Base-by-base conservation (phyloP, 192 early-diverging fungal species). In the Backusella macrospora region DNA sequence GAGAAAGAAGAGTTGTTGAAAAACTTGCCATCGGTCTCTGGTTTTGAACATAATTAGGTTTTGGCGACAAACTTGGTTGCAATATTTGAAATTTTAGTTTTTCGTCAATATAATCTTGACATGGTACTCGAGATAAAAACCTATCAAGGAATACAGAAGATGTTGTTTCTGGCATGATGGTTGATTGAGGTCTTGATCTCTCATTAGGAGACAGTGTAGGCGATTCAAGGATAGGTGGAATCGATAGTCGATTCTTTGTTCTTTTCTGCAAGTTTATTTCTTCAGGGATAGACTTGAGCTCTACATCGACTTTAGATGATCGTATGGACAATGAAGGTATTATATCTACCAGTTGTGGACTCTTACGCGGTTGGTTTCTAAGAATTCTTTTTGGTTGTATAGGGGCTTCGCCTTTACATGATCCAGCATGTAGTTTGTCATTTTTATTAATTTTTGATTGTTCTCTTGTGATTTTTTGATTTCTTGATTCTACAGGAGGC, bases 91-190 rank as follows among this genome's bases (percentile, higher is more conserved):
- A 59, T 26, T 59, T 59, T 12, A 23, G 52, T 12, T 12, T 59
- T 59, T 59, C 52, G 26, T 59, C 52, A 59, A 59, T 59, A 23
- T 26, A 26, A 2, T 26, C 37, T 42, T 66, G 37, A 10, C 40
- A 40, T 14, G 65, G 65, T 10, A 42, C 65, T 42, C 40, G n/a
- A 13, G 65, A 66, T n/a, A 16, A 42, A 18, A 66, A 66, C 18
- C 40, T 66, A 42, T 66, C 65, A 1, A 66, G 65, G 7, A 66
- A 66, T 7, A 66, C 16, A 39, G 65, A 66, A 10, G 65, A 66
- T 9, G 65, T 38, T 0, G 65, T 43, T 40, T 66, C 38, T 10
- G 65, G 38, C 43, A 66, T 13, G 12, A 66, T 66, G 10, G 26
- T 59, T 23, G 52, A 59, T 23, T 66, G 65, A 64, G 62, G 62